A percentile compares a stretch with the other conserved stretches of the same genome.
phyloP scores from a whole-genome alignment of 1,139 yeast species.

The Taiozyma sp. region DNA sequence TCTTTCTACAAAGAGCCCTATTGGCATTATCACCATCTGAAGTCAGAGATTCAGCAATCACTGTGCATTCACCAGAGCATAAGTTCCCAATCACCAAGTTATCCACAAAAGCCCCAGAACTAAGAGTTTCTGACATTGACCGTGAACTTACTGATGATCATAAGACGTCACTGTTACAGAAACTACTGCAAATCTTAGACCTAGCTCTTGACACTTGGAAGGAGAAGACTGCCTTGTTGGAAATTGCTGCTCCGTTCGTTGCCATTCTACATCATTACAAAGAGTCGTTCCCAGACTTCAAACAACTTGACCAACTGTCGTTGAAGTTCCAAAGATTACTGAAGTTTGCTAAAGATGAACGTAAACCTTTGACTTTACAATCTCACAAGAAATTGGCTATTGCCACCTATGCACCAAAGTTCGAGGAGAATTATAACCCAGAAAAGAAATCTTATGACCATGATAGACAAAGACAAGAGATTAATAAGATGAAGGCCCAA shows the following conservation, averaged over 20 bases:
- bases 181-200: conserved; percentile 26
- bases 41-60: conserved; percentile 6
- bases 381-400: conserved; percentile 83
- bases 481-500: conserved; percentile 75
- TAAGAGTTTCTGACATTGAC: conserved; percentile 21
- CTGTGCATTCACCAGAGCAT: conserved; percentile 20
- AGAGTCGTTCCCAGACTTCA: conserved; percentile 20
- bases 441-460: conserved; percentile 90
- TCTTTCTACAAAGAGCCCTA: conserved; percentile 51
- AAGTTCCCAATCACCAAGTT: conserved; percentile 15
- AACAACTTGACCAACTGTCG: conserved; percentile 25
- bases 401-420: conserved; percentile 83
- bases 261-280: conserved; percentile 19
- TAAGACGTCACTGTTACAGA: conserved; percentile 29
- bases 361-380: conserved; percentile 78
- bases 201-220: conserved; percentile 44
- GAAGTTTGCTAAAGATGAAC: conserved; percentile 44
- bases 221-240: conserved; percentile 58
- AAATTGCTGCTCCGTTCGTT: conserved; percentile 31
- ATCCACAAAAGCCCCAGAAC: conserved; percentile 5
- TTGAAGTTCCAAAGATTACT: conserved; percentile 43
- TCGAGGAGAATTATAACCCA: conserved; percentile 94
- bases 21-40: conserved; percentile 36
- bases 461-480: conserved; percentile 74
- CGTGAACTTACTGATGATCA: conserved; percentile 19